Base-by-base conservation (phyloP, 2,329 filamentous ascomycete genomes). In the Chaetomium sp. region DNA sequence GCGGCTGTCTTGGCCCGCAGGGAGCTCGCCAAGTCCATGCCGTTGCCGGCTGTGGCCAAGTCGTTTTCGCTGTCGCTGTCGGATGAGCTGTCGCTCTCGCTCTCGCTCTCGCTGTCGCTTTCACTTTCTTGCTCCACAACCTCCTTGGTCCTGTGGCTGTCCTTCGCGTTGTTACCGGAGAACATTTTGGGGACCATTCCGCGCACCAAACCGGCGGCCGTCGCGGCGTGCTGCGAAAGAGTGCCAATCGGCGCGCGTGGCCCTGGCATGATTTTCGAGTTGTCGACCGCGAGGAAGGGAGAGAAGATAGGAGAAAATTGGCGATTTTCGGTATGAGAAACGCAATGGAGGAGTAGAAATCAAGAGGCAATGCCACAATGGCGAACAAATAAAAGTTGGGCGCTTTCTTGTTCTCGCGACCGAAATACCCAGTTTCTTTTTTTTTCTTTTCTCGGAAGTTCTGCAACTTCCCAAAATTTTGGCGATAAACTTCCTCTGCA, bases 221-320 rank as follows among this genome's bases (percentile, higher is more conserved):
- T 59, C 19, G 60, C 54, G 12, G 65, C 59, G 54, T 70, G 68
- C 54, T 64, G 62, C 12, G 59, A 59, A 36, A 70, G 59, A 11
- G 64, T 66, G 54, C 66, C 67, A 45, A 69, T 59, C 52, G 64
- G 65, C 55, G 64, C 66, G 49, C 65, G 62, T 8, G 67, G 64
- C 58, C 64, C 64, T 50, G 64, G 59, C 65, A 67, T 67, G 36
- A 49, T 41, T 47, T 52, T 5, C 49, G 44, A 1, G 34, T 59
- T 56, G 19, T 27, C 62, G 40, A 46, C 52, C 11, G 50, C 32
- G 14, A 33, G 41, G 14, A 10, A 11, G 33, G 37, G 35, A 27
- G 51, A 34, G 42, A 12, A 43, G 11, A 47, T 7, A 7, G 11
- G 11, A 14, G 6, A 51, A 47, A 32, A 12, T 27, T 27, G 11